Percentiles rank a stretch among this genome's conserved stretches.
Conservation (phyloP, 1,139 yeast genomes). For the Magnusiomyces tetraspermus region DNA sequence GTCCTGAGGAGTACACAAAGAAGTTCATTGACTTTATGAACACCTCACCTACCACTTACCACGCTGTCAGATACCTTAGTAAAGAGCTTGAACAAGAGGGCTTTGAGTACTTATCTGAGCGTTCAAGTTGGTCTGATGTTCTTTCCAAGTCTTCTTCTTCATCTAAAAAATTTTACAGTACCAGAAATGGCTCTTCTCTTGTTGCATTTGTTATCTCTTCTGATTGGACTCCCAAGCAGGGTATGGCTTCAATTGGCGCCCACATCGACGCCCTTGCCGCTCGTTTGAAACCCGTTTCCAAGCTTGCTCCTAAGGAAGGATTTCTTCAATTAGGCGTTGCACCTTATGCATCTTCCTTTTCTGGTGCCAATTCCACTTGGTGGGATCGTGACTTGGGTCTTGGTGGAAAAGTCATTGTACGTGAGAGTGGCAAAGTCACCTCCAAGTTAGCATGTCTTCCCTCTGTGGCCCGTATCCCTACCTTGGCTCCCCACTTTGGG, state of each 20-base stretch:
- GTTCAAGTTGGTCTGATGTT: slow-evolving; percentile 52
- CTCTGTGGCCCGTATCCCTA: slow-evolving; percentile 84
- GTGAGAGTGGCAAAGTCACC: slow-evolving; percentile 41
- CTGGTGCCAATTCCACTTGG: slow-evolving; percentile 48
- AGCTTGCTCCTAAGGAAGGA: slow-evolving; percentile 57
- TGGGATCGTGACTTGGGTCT: slow-evolving; percentile 88
- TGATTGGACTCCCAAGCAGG: slow-evolving; percentile 61
- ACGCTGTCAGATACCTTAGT: slow-evolving; percentile 59
- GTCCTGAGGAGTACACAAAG: slow-evolving; percentile 23
- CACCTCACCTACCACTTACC: slow-evolving; percentile 85
- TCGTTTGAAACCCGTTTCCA: slow-evolving; percentile 72
- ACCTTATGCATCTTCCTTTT: slow-evolving; percentile 87
- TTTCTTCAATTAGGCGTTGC: slow-evolving; percentile 86
- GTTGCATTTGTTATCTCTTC: slow-evolving; percentile 73
- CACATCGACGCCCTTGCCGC: slow-evolving; percentile 85
- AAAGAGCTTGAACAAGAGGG: slow-evolving; percentile 29
- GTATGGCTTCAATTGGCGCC: slow-evolving; percentile 78
- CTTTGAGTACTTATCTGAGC: slow-evolving; percentile 53
- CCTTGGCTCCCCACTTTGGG: slow-evolving; percentile 91
- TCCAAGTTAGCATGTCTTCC: slow-evolving; percentile 71
- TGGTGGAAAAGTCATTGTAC: slow-evolving; percentile 82
- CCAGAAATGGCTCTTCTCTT: slow-evolving; percentile 71
- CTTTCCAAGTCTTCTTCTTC: slow-evolving; percentile 35
- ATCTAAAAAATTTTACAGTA: slow-evolving; percentile 56
- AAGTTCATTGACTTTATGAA: slow-evolving; percentile 75